Evolutionary conservation across 257 asterid species (phyloP), one percentile per base, ranked within the genome.

Genomic region (Anisodus tanguticus): DNA sequence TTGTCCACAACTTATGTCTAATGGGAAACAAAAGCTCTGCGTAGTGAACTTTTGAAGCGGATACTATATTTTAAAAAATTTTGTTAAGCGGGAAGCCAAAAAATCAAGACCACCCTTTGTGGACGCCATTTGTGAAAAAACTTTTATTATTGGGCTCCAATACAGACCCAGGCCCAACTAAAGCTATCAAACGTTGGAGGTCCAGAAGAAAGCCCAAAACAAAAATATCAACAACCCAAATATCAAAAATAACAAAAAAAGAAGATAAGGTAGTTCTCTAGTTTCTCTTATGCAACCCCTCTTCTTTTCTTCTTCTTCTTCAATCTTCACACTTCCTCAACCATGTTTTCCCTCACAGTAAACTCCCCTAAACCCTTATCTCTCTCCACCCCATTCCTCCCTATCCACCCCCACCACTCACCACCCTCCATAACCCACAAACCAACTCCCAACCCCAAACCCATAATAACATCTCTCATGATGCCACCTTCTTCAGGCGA

Each of bases 271-370:
- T 31, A 1, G 35, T 31, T 31, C 35, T 31, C 35, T 26, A 8
- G 82, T 77, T 62, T 51, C 12, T 49, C 13, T 41, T 41, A 41
- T 41, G 2, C 45, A 41, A 41, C 78, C 37, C 78, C 26, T 22
- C 26, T 22, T 22, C 26, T 22, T 22, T 0, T 71, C 49, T 2
- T 39, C 41, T 2, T 39, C 41, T 1, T 47, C 64, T 0, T 49
- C 80, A 49, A 0, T 71, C 58, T 74, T 76, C 82, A 53, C 22
- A 47, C 22, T 35, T 60, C 79, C 17, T 77, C 68, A 84, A 31
- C 88, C 87, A 93, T 95, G 98, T 86, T 91, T 76, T 91, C 94
- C 49, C 87, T 92, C 88, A 88, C 92, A 39, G 91, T 86, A 39
- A 93, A 85, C 90, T 68, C 90, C 10, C 89, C 97, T 15, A 93